phyloP scores from a whole-genome alignment of 176 grass and related monocot species.

The Poa pratensis region DNA sequence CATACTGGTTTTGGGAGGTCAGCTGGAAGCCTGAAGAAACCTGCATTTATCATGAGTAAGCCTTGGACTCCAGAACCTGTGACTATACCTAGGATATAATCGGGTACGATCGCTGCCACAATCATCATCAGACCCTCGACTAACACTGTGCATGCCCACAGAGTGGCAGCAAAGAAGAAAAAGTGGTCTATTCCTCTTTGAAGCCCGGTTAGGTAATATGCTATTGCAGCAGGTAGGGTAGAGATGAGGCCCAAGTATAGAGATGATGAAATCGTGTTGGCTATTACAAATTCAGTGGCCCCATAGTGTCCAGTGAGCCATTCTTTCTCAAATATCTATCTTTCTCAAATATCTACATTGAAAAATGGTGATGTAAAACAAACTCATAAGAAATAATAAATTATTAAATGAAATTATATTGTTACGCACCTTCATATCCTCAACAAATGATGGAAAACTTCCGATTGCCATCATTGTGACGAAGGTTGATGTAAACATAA shows the following conservation, averaged over 20 bases:
- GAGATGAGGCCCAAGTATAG: constrained; percentile 56
- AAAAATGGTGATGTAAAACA: not conserved
- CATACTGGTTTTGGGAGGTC: constrained; percentile 56
- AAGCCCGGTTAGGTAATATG: constrained; percentile 54
- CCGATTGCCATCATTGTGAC: constrained; percentile 66
- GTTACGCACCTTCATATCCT: constrained; percentile 66
- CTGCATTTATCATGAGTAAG: constrained; percentile 55
- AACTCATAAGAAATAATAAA: not conserved
- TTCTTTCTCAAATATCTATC: constrained; percentile 67
- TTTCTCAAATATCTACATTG: constrained; percentile 54
- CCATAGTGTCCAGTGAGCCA: constrained; percentile 58
- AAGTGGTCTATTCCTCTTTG: constrained; percentile 45
- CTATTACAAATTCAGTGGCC: constrained; percentile 45
- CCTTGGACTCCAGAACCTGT: constrained; percentile 56
- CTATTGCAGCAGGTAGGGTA: constrained; percentile 48
- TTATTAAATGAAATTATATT: not conserved
- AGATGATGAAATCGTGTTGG: constrained; percentile 50
- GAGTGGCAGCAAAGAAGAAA: constrained; percentile 38
- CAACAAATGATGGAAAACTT: constrained; percentile 67
- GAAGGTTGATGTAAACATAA: constrained; percentile 58
- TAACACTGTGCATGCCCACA: constrained; percentile 55
- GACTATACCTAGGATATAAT: constrained; percentile 56
- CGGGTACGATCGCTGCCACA: constrained; percentile 50
- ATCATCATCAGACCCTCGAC: constrained; percentile 69
- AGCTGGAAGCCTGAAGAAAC: constrained; percentile 55